Conservation (phyloP, 371 early-diverging fungal genomes). For the Haplosporangium sp. region DNA sequence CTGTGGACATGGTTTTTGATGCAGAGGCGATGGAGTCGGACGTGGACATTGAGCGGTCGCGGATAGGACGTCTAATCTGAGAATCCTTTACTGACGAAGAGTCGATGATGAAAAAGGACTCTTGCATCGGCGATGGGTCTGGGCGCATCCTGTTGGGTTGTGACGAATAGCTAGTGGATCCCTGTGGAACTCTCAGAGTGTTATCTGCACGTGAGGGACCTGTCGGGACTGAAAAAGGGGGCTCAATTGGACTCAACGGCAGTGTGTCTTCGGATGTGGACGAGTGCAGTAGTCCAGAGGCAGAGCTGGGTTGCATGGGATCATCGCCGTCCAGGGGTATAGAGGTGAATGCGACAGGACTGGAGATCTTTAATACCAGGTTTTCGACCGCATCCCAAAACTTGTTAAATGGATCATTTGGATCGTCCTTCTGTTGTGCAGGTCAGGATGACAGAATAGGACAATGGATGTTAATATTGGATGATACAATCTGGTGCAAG, state of each 20-base stretch:
- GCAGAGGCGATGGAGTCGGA: constrained; percentile 12
- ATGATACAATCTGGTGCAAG: neutral
- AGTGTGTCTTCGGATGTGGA: constrained; percentile 25
- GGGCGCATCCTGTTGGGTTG: constrained; percentile 11
- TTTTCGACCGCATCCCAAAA: constrained; percentile 85
- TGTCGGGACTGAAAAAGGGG: constrained; percentile 7
- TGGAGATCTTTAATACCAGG: constrained; percentile 76
- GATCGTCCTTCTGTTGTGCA: constrained; percentile 56
- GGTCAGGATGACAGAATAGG: neutral
- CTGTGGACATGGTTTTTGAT: constrained; percentile 3
- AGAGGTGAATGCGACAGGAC: constrained; percentile 81
- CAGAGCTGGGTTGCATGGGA: constrained; percentile 14
- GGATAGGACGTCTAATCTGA: constrained; percentile 5
- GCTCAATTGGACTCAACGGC: constrained; percentile 8
- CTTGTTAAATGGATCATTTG: constrained; percentile 82
- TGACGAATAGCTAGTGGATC: neutral
- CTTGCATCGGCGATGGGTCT: constrained; percentile 40
- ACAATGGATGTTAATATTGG: neutral
- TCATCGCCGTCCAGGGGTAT: constrained; percentile 72
- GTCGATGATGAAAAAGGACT: constrained; percentile 51
- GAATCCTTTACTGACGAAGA: constrained; percentile 16
- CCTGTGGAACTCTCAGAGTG: neutral
- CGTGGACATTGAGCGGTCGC: constrained; percentile 31
- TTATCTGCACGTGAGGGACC: neutral
- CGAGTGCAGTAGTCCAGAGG: constrained; percentile 15